A percentile compares a stretch with the other conserved stretches of the same genome.
phyloP scores from a whole-genome alignment of 1,139 yeast genomes.

The Saccharomyces pastorianus region DNA sequence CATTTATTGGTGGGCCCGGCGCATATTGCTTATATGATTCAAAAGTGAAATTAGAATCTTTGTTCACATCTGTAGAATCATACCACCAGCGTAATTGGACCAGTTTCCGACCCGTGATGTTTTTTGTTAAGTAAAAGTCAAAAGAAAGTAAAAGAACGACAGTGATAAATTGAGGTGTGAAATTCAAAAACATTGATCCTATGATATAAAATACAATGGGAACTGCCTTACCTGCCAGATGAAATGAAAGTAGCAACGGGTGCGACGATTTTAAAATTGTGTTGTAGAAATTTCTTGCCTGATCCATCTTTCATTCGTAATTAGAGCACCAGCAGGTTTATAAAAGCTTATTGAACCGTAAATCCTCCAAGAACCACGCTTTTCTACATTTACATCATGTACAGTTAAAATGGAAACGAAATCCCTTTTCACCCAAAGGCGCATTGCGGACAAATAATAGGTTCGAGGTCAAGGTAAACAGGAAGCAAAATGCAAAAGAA shows the following conservation, averaged over 20 bases:
- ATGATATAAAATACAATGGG: slow-evolving; percentile 30
- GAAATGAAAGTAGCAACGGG: slow-evolving; percentile 26
- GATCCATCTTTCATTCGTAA: slow-evolving; percentile 19
- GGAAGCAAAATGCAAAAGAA: background rate
- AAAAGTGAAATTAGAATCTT: slow-evolving; percentile 32
- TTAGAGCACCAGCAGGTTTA: background rate
- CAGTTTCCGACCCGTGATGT: slow-evolving; percentile 77
- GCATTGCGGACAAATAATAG: background rate
- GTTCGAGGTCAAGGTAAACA: background rate
- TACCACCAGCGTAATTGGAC: slow-evolving; percentile 98
- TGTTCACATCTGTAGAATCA: slow-evolving; percentile 35
- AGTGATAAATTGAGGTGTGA: slow-evolving; percentile 53
- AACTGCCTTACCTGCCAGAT: slow-evolving; percentile 26
- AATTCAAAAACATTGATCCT: slow-evolving; percentile 28
- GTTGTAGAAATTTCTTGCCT: slow-evolving; percentile 25
- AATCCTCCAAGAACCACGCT: background rate
- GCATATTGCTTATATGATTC: slow-evolving; percentile 31
- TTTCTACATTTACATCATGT: background rate
- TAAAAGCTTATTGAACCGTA: background rate
- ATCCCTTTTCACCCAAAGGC: background rate
- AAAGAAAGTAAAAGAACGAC: slow-evolving; percentile 70
- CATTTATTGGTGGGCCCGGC: slow-evolving; percentile 53
- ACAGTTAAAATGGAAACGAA: background rate
- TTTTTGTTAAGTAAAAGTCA: slow-evolving; percentile 91
- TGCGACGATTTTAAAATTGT: slow-evolving; percentile 32